A percentile compares a stretch with the other conserved stretches of the same genome.
These are phyloP conservation scores for Rostrohypoxylon terebratum DNA, from an alignment of 495 filamentous ascomycete genomes.

Conservation along the genomic window DNA sequence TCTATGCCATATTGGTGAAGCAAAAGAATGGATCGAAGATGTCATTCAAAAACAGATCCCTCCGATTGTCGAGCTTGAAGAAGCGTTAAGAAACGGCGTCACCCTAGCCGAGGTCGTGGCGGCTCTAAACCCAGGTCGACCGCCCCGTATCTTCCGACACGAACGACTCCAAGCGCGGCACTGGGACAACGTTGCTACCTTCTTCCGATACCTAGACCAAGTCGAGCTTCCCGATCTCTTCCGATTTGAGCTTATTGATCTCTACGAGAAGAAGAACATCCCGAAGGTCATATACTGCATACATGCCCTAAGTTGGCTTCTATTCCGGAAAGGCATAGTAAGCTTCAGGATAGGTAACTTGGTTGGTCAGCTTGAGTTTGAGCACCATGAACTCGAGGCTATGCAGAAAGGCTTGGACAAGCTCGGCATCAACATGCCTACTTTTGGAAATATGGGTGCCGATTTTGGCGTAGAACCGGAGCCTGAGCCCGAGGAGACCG, in stretches of 20 bases:
- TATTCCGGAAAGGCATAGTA: slow-evolving; percentile 93
- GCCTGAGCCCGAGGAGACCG: slow-evolving; percentile 78
- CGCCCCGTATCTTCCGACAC: slow-evolving; percentile 84
- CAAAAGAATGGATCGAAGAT: slow-evolving; percentile 99
- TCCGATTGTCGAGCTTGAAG: slow-evolving; percentile 95
- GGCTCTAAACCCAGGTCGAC: slow-evolving; percentile 79
- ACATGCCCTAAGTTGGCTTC: slow-evolving; percentile 93
- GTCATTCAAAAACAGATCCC: slow-evolving; percentile 90
- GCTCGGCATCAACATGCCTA: slow-evolving; percentile 94
- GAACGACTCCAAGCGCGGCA: slow-evolving; percentile 91
- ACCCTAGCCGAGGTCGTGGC: slow-evolving; percentile 97
- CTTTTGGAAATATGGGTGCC: slow-evolving; percentile 95
- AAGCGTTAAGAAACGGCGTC: slow-evolving; percentile 91
- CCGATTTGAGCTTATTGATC: slow-evolving; percentile 95
- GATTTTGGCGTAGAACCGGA: slow-evolving; percentile 87
- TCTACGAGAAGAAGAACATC: slow-evolving; percentile 99
- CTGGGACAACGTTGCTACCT: slow-evolving; percentile 94
- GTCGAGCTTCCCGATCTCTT: slow-evolving; percentile 98
- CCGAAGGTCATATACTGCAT: slow-evolving; percentile 99
- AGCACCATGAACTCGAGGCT: slow-evolving; percentile 95
- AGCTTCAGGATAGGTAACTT: slow-evolving; percentile 98
- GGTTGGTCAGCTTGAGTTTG: slow-evolving; percentile 96
- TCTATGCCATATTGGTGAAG: slow-evolving; percentile 98
- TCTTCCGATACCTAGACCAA: slow-evolving; percentile 92
- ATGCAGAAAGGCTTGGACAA: slow-evolving; percentile 97